Conservation (phyloP, 2,329 filamentous ascomycete genomes). For the Xylaria polymorpha region DNA sequence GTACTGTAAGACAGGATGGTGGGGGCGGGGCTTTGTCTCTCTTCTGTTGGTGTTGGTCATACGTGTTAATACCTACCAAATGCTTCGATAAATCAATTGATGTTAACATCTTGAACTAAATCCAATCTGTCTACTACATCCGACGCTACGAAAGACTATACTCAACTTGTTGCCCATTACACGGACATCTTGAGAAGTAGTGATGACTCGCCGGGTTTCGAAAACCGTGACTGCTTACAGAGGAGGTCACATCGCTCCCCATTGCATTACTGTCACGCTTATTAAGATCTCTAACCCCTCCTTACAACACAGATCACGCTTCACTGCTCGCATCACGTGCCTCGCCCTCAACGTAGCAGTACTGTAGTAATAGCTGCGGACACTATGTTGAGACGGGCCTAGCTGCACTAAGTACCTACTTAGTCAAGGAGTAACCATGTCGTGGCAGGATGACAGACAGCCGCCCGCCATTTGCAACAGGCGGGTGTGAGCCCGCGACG, state of each 20-base stretch:
- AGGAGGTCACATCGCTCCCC: neutral
- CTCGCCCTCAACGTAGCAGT: conserved; percentile 17
- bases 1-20: conserved; percentile 14
- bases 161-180: neutral
- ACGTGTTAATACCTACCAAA: conserved; percentile 15
- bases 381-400: neutral
- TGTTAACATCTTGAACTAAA: conserved; percentile 29
- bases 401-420: neutral
- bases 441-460: conserved; percentile 31
- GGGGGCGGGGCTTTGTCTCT: conserved; percentile 38
- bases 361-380: conserved; percentile 1
- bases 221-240: conserved; percentile 7
- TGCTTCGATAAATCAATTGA: conserved; percentile 28
- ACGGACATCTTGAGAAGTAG: neutral
- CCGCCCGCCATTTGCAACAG: conserved; percentile 9
- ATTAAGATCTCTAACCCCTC: conserved; percentile 20
- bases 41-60: conserved; percentile 32
- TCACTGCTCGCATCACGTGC: conserved; percentile 32
- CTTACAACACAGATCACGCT: conserved; percentile 14
- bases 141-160: conserved; percentile 32
- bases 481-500: conserved; percentile 14
- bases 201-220: neutral
- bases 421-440: conserved; percentile 14
- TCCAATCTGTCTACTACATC: conserved; percentile 29
- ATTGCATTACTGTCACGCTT: conserved; percentile 11